Conservation (phyloP, 371 early-diverging fungal genomes). For the Circinella minor region DNA sequence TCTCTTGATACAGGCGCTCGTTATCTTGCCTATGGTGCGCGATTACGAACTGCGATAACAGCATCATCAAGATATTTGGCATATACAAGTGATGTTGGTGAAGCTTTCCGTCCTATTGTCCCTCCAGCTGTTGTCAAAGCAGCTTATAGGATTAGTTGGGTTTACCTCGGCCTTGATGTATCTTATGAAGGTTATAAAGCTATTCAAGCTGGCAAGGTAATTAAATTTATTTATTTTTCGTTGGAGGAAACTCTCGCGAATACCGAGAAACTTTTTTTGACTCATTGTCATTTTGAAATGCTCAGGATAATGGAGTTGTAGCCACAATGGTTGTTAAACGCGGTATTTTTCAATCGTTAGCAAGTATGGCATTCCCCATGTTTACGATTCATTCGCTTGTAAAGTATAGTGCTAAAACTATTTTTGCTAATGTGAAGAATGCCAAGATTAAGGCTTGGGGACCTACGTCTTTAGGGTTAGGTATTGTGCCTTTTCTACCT, state of each 20-base stretch:
- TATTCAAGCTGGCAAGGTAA: constrained; percentile 53
- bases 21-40: constrained; percentile 70
- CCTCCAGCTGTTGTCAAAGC: constrained; percentile 61
- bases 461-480: constrained; percentile 72
- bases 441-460: constrained; percentile 63
- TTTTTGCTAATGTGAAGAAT: constrained; percentile 58
- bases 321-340: constrained; percentile 29
- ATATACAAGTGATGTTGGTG: constrained; percentile 65
- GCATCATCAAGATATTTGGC: constrained; percentile 46
- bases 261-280: background rate
- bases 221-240: background rate
- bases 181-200: constrained; percentile 76
- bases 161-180: constrained; percentile 69
- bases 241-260: background rate
- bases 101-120: constrained; percentile 79
- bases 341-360: constrained; percentile 73
- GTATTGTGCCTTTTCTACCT: constrained; percentile 73
- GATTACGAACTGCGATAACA: constrained; percentile 59
- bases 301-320: constrained; percentile 9
- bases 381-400: constrained; percentile 79
- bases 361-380: constrained; percentile 75
- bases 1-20: constrained; percentile 63
- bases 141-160: constrained; percentile 70
- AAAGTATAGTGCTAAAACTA: constrained; percentile 63
- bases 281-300: background rate